Evolutionary conservation across 148 eudicot genomes (phyloP), one percentile per base, ranked within the genome.

Genomic region (Silene conica): DNA sequence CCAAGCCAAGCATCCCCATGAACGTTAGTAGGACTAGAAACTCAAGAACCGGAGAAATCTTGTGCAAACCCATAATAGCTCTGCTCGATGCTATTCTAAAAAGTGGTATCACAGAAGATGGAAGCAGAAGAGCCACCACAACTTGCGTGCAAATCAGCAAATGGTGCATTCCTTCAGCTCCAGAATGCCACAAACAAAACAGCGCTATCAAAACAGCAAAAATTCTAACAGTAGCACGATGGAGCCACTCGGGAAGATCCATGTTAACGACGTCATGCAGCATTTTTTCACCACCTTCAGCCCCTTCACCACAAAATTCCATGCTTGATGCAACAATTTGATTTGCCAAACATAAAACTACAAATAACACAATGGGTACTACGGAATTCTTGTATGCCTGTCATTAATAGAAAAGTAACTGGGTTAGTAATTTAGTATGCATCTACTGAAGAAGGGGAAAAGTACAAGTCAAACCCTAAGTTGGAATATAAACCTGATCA

Each of bases 221-320:
- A 70, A 89, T 80, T 83, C 97, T 90, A 71, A 92, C 77, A 31
- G 86, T 89, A 31, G 85, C 87, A 73, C 93, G 87, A 83, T 96
- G 96, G 80, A 92, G 96, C 99, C 99, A 90, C 73, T 85, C 87
- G 56, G 96, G 96, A 81, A 96, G 86, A 56, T 89, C 86, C 80
- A 96, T 71, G 69, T 80, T 80, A 34, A 96, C 86, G 63, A 92
- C 89, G 55, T 87, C 90, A 81, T 79, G 83, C 73, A 88, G 70
- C 80, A 89, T 79, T 41, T 85, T 76, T 81, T 87, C 92, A 46
- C 90, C 82, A 76, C 86, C 88, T 80, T 79, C 81, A 56, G 77
- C 80, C 71, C 85, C 90, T 80, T 79, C 85, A 55, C 69, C 77
- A 80, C 87, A 86, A 70, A 83, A 83, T 75, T 87, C 85, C 99